A percentile compares a stretch with the other conserved stretches of the same genome.
Conservation (phyloP, 2,329 filamentous ascomycete genomes). For the Westerdykella aurantiaca region DNA sequence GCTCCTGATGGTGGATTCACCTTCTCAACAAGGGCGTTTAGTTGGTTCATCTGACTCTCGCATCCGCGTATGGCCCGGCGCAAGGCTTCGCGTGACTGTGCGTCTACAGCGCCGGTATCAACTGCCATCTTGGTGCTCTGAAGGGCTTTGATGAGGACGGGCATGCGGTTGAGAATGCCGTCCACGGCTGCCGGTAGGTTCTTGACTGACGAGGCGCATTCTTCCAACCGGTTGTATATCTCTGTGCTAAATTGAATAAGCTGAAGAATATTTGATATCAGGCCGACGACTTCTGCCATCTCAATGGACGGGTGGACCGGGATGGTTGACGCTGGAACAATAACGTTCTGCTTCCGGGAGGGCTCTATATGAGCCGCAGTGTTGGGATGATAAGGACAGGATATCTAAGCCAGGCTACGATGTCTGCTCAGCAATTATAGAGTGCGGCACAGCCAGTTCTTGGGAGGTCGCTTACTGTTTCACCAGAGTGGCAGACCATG, state of each 20-base stretch:
- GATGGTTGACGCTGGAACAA: no score
- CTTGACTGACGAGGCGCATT: conserved; percentile 5
- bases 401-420: neutral
- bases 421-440: neutral
- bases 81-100: conserved; percentile 4
- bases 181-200: conserved; percentile 6
- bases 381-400: neutral
- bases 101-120: conserved; percentile 2
- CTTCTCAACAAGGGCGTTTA: conserved; percentile 8
- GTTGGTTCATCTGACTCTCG: conserved; percentile 5
- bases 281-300: conserved; percentile 18
- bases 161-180: conserved; percentile 8
- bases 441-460: no score
- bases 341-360: neutral
- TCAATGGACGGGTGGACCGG: no score
- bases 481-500: no score
- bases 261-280: conserved; percentile 14
- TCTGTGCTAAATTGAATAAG: conserved; percentile 7
- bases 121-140: conserved; percentile 5
- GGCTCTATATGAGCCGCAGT: neutral
- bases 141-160: conserved; percentile 7
- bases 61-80: conserved; percentile 10
- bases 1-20: conserved; percentile 5
- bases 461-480: no score
- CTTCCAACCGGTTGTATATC: conserved; percentile 9